Evolutionary conservation across 179 eudicot species (phyloP).

Genomic region (Gypsophila paniculata): DNA sequence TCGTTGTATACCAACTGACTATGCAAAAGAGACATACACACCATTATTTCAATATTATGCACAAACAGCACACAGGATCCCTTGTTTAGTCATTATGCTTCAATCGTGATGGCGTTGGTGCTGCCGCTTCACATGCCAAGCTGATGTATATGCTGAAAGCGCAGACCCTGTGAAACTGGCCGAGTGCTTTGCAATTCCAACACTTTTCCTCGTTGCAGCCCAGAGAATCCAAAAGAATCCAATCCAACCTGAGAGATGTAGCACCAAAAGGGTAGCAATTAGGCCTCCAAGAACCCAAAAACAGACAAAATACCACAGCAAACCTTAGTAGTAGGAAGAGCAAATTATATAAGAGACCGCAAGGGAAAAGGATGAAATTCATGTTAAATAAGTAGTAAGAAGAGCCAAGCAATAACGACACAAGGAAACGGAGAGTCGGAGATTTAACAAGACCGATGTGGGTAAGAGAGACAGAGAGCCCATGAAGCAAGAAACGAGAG

Average conservation of each 20-base stretch:
- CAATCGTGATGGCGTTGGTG: slow-evolving; percentile 23
- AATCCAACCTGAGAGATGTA: slow-evolving; percentile 52
- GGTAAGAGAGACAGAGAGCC: neutral
- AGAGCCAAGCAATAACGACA: no score
- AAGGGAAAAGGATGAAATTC: no score
- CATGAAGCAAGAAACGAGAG: no score
- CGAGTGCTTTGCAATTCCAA: slow-evolving; percentile 48
- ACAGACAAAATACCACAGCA: neutral
- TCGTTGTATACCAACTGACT: neutral
- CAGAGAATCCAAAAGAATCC: slow-evolving; percentile 65
- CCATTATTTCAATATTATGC: slow-evolving; percentile 15
- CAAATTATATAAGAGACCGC: neutral
- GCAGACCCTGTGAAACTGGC: slow-evolving; percentile 52
- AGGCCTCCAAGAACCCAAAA: neutral
- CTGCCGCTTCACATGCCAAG: slow-evolving; percentile 29
- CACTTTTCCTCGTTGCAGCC: slow-evolving; percentile 49
- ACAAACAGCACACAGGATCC: slow-evolving; percentile 5
- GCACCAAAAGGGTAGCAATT: neutral
- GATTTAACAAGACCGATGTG: neutral
- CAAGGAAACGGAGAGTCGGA: no score
- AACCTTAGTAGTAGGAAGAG: neutral
- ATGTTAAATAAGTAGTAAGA: no score
- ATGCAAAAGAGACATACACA: slow-evolving; percentile 4
- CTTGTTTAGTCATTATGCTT: neutral
- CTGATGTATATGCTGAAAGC: slow-evolving; percentile 42